Conservation (phyloP, 2,329 filamentous ascomycete genomes). For the Alternaria gaisen region DNA sequence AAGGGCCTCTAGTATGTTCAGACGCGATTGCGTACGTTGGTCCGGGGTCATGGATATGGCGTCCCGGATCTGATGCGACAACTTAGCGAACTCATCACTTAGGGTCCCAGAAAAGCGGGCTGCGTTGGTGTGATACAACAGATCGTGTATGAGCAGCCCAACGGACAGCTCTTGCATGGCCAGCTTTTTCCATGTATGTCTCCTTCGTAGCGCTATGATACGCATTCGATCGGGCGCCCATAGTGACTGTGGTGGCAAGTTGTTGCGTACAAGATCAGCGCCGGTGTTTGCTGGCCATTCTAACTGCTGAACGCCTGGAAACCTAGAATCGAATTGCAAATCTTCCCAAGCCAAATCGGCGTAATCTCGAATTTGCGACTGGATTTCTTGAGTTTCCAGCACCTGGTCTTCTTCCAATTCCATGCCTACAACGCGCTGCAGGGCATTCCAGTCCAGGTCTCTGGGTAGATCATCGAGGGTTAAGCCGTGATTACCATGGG, state of each 20-base stretch:
- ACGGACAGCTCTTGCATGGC: constrained; percentile 53
- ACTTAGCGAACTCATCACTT: constrained; percentile 5
- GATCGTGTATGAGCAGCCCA: constrained; percentile 51
- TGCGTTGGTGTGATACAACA: constrained; percentile 36
- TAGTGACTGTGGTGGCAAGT: constrained; percentile 57
- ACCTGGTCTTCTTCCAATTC: constrained; percentile 36
- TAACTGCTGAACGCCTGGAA: constrained; percentile 33
- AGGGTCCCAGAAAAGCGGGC: not conserved
- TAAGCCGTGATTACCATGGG: not conserved
- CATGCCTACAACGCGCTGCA: constrained; percentile 33
- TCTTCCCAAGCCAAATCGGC: constrained; percentile 36
- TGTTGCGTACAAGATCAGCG: constrained; percentile 32
- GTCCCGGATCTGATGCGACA: constrained; percentile 35
- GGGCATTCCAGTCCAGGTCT: constrained; percentile 34
- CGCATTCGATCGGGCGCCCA: constrained; percentile 51
- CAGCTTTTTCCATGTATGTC: constrained; percentile 55
- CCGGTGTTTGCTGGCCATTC: constrained; percentile 56
- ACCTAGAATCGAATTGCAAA: constrained; percentile 40
- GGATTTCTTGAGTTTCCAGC: constrained; percentile 23
- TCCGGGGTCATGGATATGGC: constrained; percentile 14
- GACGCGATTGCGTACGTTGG: constrained; percentile 13
- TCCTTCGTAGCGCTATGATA: constrained; percentile 37
- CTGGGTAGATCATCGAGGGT: constrained; percentile 24
- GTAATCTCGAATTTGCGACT: constrained; percentile 23
- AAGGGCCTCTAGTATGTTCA: constrained; percentile 29